These are phyloP conservation scores for Rhodotorula sp. DNA, from an alignment of 1,284 basidiomycete genomes.

Conservation along the genomic window DNA sequence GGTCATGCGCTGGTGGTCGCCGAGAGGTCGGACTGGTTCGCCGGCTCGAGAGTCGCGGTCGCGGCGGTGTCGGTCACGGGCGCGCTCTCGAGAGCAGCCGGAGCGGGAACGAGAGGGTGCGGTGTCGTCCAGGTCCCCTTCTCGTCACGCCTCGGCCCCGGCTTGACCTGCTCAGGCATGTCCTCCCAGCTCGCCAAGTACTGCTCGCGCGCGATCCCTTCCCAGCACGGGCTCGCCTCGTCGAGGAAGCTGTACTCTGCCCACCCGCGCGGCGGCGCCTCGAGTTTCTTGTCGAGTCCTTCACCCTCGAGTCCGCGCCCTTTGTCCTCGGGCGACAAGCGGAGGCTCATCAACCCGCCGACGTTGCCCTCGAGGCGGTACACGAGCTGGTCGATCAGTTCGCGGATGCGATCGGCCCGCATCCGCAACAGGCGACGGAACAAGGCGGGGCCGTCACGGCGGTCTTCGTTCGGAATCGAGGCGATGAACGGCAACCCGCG, in stretches of 20 bases:
- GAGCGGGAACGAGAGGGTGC: conserved; percentile 9
- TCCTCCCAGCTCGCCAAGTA: conserved; percentile 16
- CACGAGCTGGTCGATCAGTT: conserved; percentile 39
- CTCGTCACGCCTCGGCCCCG: conserved; percentile 2
- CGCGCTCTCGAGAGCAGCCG: not conserved
- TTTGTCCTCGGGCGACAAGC: conserved; percentile 24
- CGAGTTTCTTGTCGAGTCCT: conserved; percentile 12
- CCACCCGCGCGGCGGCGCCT: conserved; percentile 19
- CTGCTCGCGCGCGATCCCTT: conserved; percentile 16
- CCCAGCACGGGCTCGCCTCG: conserved; percentile 18
- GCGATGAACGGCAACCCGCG: conserved; percentile 53
- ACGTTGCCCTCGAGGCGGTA: conserved; percentile 14
- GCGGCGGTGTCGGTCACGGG: not conserved
- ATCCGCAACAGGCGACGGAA: conserved; percentile 51
- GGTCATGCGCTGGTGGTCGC: no score
- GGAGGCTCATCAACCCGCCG: conserved; percentile 25
- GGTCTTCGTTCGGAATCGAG: conserved; percentile 49
- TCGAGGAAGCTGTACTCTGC: conserved; percentile 25
- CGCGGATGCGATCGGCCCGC: conserved; percentile 51
- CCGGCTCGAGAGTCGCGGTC: no score
- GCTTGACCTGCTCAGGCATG: conserved; percentile 6
- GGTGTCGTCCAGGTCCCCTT: conserved; percentile 5
- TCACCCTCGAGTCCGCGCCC: conserved; percentile 34
- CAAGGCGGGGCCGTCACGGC: conserved; percentile 50
- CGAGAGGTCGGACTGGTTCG: no score